Evolutionary conservation across 192 early-diverging fungal species (phyloP).

Genomic region (Podila epigama): DNA sequence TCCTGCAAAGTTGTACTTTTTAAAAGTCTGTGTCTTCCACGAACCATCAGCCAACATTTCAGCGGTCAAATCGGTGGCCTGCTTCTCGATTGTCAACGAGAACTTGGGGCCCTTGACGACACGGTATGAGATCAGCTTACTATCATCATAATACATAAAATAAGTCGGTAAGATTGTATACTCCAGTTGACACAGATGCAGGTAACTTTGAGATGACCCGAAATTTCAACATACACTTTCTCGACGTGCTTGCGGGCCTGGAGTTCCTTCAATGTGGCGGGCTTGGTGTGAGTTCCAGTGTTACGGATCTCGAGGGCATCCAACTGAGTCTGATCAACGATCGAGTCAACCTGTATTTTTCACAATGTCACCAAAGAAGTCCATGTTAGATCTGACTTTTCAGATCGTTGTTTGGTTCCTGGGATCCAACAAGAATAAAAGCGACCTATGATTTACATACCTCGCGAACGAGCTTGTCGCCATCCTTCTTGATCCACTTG

Average conservation of each 20-base stretch:
- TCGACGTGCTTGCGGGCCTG: slow-evolving; percentile 79
- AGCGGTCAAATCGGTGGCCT: slow-evolving; percentile 92
- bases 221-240: slow-evolving; percentile 60
- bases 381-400: too few species aligned
- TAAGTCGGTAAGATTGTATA: slow-evolving; percentile 12
- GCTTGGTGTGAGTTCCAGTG: slow-evolving; percentile 68
- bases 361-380: too few species aligned
- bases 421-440: too few species aligned
- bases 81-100: slow-evolving; percentile 83
- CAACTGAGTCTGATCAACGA: slow-evolving; percentile 84
- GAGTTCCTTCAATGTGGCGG: slow-evolving; percentile 74
- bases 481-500: slow-evolving; percentile 95
- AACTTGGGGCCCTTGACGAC: slow-evolving; percentile 91
- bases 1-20: slow-evolving; percentile 99
- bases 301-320: slow-evolving; percentile 75
- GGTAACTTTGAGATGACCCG: background rate
- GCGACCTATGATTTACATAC: slow-evolving; percentile 9
- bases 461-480: slow-evolving; percentile 73
- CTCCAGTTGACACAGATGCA: background rate
- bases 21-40: slow-evolving; percentile 96
- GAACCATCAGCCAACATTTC: slow-evolving; percentile 89
- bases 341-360: slow-evolving; percentile 75
- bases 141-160: slow-evolving; percentile 23
- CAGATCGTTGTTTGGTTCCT: too few species aligned
- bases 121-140: slow-evolving; percentile 80